phyloP scores from a whole-genome alignment of 768 basidiomycete species.

The Mycena rebaudengoi region DNA sequence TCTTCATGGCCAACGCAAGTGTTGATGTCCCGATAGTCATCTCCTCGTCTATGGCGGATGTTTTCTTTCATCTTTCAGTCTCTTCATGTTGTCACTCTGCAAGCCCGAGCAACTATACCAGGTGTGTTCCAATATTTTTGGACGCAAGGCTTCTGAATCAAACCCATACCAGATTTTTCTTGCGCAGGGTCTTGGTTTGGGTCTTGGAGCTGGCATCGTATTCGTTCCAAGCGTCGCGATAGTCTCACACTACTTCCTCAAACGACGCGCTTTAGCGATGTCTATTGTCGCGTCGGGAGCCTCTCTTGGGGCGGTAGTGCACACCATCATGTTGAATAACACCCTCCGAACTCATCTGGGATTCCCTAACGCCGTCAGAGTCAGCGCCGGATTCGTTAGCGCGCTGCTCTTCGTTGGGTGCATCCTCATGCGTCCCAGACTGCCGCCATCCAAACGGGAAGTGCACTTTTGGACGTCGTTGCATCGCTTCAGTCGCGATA shows the following conservation, averaged over 20 bases:
- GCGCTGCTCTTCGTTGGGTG: slow-evolving; percentile 50
- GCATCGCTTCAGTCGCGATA: slow-evolving; percentile 28
- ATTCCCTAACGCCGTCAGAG: slow-evolving; percentile 52
- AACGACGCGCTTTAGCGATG: slow-evolving; percentile 52
- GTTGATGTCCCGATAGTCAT: too few relatives aligned
- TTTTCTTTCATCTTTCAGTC: slow-evolving; percentile 45
- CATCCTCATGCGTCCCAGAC: slow-evolving; percentile 49
- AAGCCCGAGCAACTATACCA: slow-evolving; percentile 53
- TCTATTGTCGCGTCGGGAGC: slow-evolving; percentile 57
- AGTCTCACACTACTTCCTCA: slow-evolving; percentile 55
- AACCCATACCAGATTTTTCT: slow-evolving; percentile 47
- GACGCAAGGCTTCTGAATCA: background rate
- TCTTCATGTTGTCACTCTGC: slow-evolving; percentile 57
- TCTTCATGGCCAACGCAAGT: too few relatives aligned
- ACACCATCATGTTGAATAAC: slow-evolving; percentile 58
- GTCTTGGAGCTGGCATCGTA: slow-evolving; percentile 50
- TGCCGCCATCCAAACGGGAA: slow-evolving; percentile 38
- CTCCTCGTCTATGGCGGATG: slow-evolving; percentile 44
- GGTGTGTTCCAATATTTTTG: slow-evolving; percentile 36
- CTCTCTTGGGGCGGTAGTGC: slow-evolving; percentile 53
- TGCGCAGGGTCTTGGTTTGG: slow-evolving; percentile 52
- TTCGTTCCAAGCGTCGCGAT: slow-evolving; percentile 56
- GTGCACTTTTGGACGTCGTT: slow-evolving; percentile 13
- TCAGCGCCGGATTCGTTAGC: slow-evolving; percentile 48
- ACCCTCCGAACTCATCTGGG: slow-evolving; percentile 41